phyloP scores from a whole-genome alignment of 2,329 filamentous ascomycete genomes.

The Ceratocystiopsis minuta region DNA sequence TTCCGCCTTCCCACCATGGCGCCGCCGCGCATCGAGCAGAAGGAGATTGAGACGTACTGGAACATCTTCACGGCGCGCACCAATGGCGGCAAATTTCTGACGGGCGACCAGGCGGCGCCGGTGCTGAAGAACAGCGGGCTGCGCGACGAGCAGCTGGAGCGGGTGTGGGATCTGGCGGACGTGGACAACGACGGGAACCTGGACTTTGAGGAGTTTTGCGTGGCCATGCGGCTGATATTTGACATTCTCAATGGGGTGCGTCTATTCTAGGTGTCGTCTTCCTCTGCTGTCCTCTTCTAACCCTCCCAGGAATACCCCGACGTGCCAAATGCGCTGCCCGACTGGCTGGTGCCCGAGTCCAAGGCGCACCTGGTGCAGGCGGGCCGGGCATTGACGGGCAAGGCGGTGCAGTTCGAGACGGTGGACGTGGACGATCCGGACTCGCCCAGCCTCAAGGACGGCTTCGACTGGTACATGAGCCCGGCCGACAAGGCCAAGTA shows the following conservation, averaged over 20 bases:
- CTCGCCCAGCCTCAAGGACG: conserved; percentile 71
- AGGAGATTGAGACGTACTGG: conserved; percentile 48
- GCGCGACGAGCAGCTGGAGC: conserved; percentile 66
- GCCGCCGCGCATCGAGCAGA: conserved; percentile 42
- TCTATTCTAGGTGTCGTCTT: conserved; percentile 4
- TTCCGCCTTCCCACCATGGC: conserved; percentile 24
- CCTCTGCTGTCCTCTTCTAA: not conserved
- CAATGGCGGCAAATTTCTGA: conserved; percentile 40
- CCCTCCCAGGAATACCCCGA: conserved; percentile 59
- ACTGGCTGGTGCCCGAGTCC: conserved; percentile 93
- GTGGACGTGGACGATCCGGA: conserved; percentile 65
- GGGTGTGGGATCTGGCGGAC: conserved; percentile 92
- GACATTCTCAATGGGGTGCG: conserved; percentile 85
- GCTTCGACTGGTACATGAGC: conserved; percentile 99
- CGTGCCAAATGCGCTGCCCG: conserved; percentile 70
- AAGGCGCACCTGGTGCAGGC: conserved; percentile 84
- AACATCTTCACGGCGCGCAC: conserved; percentile 44
- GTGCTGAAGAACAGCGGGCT: conserved; percentile 46
- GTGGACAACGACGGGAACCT: conserved; percentile 94
- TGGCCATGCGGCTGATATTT: conserved; percentile 95
- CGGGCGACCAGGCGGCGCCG: conserved; percentile 42
- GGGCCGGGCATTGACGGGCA: conserved; percentile 58
- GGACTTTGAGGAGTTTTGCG: conserved; percentile 98
- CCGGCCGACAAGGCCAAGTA: conserved; percentile 84
- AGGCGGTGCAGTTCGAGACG: conserved; percentile 67